Conservation (phyloP, 345 rosid species). For the Arabidopsis arenosa region DNA sequence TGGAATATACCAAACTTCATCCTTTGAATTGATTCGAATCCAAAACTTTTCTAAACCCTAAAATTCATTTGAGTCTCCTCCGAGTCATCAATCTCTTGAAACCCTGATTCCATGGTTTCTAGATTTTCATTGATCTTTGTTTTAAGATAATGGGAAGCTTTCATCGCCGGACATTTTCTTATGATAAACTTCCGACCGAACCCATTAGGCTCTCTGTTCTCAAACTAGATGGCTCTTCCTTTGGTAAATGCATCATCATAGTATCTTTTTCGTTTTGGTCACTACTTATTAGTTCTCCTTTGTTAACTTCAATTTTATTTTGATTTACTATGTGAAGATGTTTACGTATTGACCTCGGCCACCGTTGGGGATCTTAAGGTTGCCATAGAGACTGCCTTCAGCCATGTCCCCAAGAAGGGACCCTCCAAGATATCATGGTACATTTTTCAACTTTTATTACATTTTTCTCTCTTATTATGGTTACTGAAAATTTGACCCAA, state of each 20-base stretch:
- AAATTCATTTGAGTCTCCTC: slow-evolving; percentile 27
- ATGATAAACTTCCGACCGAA: slow-evolving; percentile 63
- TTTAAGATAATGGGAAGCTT: slow-evolving; percentile 46
- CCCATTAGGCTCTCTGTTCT: slow-evolving; percentile 78
- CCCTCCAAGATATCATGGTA: slow-evolving; percentile 91
- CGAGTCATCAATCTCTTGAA: slow-evolving; percentile 30
- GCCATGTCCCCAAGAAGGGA: slow-evolving; percentile 66
- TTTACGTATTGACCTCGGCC: slow-evolving; percentile 63
- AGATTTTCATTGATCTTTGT: slow-evolving; percentile 29
- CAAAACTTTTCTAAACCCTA: neutral
- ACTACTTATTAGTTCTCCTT: neutral
- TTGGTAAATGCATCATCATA: slow-evolving; percentile 53
- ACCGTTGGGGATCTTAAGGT: slow-evolving; percentile 68
- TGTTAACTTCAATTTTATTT: neutral
- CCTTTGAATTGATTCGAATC: slow-evolving; percentile 22
- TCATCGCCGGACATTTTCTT: slow-evolving; percentile 51
- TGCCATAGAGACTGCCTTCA: slow-evolving; percentile 75
- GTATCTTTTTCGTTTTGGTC: neutral
- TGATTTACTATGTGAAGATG: slow-evolving; percentile 47
- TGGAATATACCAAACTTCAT: slow-evolving; percentile 20
- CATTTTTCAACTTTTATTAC: neutral
- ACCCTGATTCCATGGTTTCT: slow-evolving; percentile 31
- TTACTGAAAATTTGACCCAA: neutral
- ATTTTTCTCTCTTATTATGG: neutral
- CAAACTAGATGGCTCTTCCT: slow-evolving; percentile 82